Conservation (phyloP, 305 asterid species). For the Fraxinus dipetala region DNA sequence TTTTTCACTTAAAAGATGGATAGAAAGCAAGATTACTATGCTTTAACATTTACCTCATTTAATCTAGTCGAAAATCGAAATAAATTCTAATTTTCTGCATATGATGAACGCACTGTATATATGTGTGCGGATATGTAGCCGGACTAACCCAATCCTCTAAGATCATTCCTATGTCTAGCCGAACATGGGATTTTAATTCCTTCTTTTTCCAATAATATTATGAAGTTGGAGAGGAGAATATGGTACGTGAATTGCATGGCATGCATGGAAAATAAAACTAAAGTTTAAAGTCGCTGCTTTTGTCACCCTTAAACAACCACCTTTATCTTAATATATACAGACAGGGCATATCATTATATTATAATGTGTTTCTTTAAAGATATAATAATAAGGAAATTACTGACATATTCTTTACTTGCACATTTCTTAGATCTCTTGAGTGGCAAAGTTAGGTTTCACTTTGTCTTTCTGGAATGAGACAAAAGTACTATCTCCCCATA, state of each 20-base stretch:
- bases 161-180: too few species aligned
- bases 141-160: neutral
- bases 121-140: neutral
- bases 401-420: slow-evolving; percentile 85
- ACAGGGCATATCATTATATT: neutral
- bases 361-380: too few species aligned
- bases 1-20: slow-evolving; percentile 63
- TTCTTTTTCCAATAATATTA: too few species aligned
- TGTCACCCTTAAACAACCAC: slow-evolving; percentile 38
- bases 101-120: neutral
- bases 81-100: neutral
- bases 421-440: slow-evolving; percentile 64
- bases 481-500: slow-evolving; percentile 55
- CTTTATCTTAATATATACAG: slow-evolving; percentile 20
- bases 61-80: neutral
- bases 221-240: neutral
- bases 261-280: slow-evolving; percentile 71
- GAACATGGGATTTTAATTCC: neutral
- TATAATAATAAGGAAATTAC: slow-evolving; percentile 18
- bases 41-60: slow-evolving; percentile 55
- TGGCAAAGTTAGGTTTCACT: slow-evolving; percentile 56
- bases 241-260: slow-evolving; percentile 70
- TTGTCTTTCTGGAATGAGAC: slow-evolving; percentile 70
- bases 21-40: slow-evolving; percentile 56
- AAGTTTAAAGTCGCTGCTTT: slow-evolving; percentile 26